Conservation (phyloP, 768 basidiomycete species). For the Mrakia blollopis region DNA sequence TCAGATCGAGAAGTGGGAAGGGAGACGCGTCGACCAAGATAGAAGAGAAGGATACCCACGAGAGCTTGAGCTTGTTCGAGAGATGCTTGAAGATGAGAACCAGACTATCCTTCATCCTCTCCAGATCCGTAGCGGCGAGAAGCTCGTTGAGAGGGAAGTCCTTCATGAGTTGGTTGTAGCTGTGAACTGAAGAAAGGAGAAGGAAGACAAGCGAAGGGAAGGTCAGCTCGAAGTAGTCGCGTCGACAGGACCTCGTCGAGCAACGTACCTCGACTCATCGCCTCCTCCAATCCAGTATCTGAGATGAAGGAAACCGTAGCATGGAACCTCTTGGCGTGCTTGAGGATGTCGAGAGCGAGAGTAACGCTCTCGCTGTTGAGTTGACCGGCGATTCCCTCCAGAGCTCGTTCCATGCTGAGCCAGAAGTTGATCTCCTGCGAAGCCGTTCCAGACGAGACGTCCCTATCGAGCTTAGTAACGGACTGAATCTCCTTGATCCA, state of each 20-base stretch:
- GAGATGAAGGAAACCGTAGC: constrained; percentile 97
- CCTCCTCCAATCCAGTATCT: constrained; percentile 93
- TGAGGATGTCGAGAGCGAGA: constrained; percentile 63
- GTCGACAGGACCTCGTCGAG: background rate
- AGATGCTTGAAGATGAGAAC: constrained; percentile 84
- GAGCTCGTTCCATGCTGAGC: constrained; percentile 85
- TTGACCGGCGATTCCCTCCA: constrained; percentile 90
- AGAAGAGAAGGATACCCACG: constrained; percentile 45
- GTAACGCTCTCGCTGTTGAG: constrained; percentile 83
- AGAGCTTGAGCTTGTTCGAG: constrained; percentile 90
- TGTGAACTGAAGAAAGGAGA: constrained; percentile 64
- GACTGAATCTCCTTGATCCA: constrained; percentile 99
- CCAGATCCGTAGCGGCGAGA: constrained; percentile 89
- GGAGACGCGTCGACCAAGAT: too few species aligned
- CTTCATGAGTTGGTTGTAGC: constrained; percentile 98
- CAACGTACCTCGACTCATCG: constrained; percentile 73
- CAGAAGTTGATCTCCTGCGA: constrained; percentile 99
- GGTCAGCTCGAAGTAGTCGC: background rate
- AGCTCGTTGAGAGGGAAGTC: constrained; percentile 97
- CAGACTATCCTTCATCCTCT: constrained; percentile 87
- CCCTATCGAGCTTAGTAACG: constrained; percentile 90
- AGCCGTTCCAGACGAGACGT: constrained; percentile 89
- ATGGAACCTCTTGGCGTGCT: constrained; percentile 93
- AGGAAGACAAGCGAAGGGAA: background rate
- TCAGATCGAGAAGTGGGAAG: background rate